Conservation (phyloP, 306 rosid species). For the Amphicarpaea edgeworthii region DNA sequence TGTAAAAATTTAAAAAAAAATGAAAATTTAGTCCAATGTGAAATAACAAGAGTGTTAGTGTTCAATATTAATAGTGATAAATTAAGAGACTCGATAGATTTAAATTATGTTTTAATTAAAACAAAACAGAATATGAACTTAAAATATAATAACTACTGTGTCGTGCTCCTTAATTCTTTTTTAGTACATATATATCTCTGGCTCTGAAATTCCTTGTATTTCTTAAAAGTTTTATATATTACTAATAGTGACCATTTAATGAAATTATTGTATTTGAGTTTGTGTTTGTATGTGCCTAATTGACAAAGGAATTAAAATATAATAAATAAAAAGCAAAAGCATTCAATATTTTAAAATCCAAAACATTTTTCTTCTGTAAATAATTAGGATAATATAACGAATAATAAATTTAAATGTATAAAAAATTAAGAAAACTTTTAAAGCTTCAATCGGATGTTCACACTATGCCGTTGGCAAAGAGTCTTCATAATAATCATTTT, state of each 20-base stretch:
- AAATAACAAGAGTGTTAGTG: no score
- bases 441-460: not conserved
- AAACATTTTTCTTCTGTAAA: not conserved
- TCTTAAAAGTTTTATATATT: not conserved
- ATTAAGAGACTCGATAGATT: no score
- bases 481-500: not conserved
- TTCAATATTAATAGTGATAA: no score
- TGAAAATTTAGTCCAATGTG: no score
- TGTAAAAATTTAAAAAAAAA: no score
- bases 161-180: no score
- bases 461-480: not conserved
- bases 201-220: no score
- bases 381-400: not conserved
- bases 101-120: no score
- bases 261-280: not conserved
- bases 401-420: conserved; percentile 5
- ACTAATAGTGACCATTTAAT: not conserved
- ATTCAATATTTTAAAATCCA: not conserved
- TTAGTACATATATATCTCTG: no score
- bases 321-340: not conserved
- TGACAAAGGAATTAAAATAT: not conserved
- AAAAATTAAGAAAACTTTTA: not conserved
- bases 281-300: not conserved
- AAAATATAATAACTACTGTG: no score
- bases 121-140: no score